Base-by-base conservation (phyloP, 1,284 basidiomycete genomes). In the Fistulina hepatica region DNA sequence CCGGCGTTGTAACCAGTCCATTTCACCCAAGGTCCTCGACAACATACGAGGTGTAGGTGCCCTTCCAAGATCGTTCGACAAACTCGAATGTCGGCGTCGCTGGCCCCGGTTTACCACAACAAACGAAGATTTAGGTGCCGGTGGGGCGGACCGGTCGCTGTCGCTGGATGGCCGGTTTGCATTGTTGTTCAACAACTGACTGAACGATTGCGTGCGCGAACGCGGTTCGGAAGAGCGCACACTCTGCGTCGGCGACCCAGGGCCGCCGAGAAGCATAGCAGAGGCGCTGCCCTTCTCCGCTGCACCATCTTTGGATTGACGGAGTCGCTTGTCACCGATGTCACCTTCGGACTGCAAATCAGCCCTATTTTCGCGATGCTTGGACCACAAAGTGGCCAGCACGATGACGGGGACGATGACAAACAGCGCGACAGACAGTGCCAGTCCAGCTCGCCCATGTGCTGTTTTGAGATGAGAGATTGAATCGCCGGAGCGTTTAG, bases 1-100 rank as follows among this genome's bases (percentile, higher is more conserved):
- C 37, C 82, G 66, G 31, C 77, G 69, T 42, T 77, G 69, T 17
- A 83, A 59, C 82, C 82, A 86, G 50, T 81, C 79, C 40, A 81
- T 63, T 48, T 85, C 78, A 24, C 73, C 71, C 23, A 84, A 60
- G 44, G 67, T 74, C 41, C 71, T 44, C 54, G 69, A 37, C 22
- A 36, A n/a, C n/a, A n/a, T n/a, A n/a, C 36, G 9, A 36, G 13
- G 62, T 55, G 26, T 52, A 53, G 45, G 54, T 59, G 33, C 38
- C 34, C 47, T 16, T 49, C 48, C n/a, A 48, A 36, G 21, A 39
- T 23, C 6, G 17, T 21, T 15, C n/a, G 21, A 34, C 12, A 15
- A 10, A 32, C 16, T 9, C 30, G 12, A 32, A 8, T 13, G 33
- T 8, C 19, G 67, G 70, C 22, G 52, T 54, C n/a, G n/a, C n/a